These are phyloP conservation scores for Fusarium torulosum DNA, from an alignment of 2,329 filamentous ascomycete species.

Conservation along the genomic window DNA sequence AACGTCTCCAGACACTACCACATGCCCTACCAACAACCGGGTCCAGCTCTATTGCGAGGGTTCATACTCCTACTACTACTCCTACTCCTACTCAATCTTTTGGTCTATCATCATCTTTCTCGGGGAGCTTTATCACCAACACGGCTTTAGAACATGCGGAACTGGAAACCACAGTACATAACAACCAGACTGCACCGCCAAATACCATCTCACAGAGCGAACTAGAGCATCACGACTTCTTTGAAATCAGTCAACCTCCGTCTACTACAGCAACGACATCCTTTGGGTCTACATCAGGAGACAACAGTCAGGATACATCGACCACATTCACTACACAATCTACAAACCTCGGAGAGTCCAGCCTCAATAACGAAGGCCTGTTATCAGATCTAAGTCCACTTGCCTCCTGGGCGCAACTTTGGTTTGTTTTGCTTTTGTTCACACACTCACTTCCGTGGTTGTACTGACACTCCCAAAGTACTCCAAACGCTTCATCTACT, in stretches of 20 bases:
- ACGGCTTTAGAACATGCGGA: neutral
- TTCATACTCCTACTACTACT: too few species aligned
- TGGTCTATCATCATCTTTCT: neutral
- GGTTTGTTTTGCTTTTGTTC: neutral
- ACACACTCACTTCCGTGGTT: too few species aligned
- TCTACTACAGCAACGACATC: neutral
- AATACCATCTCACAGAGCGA: neutral
- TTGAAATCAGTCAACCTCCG: neutral
- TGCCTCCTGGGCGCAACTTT: neutral
- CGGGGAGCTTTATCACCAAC: neutral
- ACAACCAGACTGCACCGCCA: too few species aligned
- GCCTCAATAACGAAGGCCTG: neutral
- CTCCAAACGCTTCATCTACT: neutral
- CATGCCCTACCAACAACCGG: neutral
- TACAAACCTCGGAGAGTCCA: neutral
- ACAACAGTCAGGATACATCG: neutral
- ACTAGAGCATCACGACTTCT: neutral
- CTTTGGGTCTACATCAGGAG: neutral
- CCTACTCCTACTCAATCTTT: neutral
- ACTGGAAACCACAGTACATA: neutral
- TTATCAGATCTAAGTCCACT: neutral
- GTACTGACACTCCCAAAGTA: neutral
- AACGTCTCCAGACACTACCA: neutral
- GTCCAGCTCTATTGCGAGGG: neutral
- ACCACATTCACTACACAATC: neutral